Percentiles rank a stretch among this genome's conserved stretches.
These are phyloP conservation scores for Sonneratia alba DNA, from an alignment of 345 rosid species.

Conservation along the genomic window DNA sequence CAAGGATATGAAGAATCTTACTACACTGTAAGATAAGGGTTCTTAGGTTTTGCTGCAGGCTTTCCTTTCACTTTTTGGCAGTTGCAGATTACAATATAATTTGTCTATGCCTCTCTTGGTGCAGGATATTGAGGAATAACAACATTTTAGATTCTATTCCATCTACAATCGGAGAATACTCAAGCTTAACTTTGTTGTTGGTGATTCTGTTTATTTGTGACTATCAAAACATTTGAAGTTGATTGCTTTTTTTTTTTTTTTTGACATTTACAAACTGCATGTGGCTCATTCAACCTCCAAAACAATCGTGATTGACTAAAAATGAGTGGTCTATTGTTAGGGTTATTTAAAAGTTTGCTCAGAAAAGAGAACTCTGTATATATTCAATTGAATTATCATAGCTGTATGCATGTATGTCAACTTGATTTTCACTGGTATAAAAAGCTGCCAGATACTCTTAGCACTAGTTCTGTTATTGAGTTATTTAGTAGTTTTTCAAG, in stretches of 20 bases:
- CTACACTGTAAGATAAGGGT: conserved; percentile 7
- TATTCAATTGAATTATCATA: too few relatives aligned
- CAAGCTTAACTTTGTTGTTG: conserved; percentile 40
- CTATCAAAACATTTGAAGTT: not conserved
- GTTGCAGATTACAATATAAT: not conserved
- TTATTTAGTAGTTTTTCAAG: too few relatives aligned
- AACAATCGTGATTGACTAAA: not conserved
- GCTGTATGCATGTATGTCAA: too few relatives aligned
- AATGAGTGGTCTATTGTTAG: not conserved
- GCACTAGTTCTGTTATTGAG: too few relatives aligned
- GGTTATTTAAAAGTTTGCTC: too few relatives aligned
- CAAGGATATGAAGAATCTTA: conserved; percentile 9
- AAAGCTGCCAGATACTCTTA: too few relatives aligned
- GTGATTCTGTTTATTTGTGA: conserved; percentile 4
- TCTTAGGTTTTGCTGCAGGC: not conserved
- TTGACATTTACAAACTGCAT: not conserved
- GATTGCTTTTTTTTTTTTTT: not conserved
- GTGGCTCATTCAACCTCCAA: not conserved
- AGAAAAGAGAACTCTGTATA: too few relatives aligned
- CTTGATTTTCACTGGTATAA: too few relatives aligned
- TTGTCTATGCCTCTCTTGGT: not conserved
- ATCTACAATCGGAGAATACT: conserved; percentile 36
- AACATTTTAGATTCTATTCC: conserved; percentile 6
- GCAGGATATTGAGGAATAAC: conserved; percentile 13
- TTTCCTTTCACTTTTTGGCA: not conserved